Percentiles rank a stretch among this genome's conserved stretches.
Conservation (phyloP, 805 yeast species). For the Lipomyces oligophaga region DNA sequence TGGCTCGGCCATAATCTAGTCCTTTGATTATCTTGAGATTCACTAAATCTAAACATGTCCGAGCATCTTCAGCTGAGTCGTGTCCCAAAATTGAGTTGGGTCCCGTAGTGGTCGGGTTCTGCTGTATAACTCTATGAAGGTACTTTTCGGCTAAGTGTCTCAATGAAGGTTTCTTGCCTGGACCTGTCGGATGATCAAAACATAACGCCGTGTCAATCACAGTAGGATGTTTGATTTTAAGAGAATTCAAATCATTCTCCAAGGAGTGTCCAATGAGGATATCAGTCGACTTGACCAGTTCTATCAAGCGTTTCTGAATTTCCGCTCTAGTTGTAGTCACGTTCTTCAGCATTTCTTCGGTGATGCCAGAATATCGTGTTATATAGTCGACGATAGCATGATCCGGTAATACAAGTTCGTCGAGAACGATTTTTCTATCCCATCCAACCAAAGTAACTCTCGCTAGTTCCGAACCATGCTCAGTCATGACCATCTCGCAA, state of each 20-base stretch:
- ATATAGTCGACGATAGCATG: conserved; percentile 73
- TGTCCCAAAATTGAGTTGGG: no score
- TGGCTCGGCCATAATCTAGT: conserved; percentile 53
- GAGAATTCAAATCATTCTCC: conserved; percentile 71
- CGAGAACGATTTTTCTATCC: conserved; percentile 51
- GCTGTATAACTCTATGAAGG: conserved; percentile 60
- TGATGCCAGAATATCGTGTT: conserved; percentile 83
- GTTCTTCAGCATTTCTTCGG: conserved; percentile 57
- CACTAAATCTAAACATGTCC: conserved; percentile 71
- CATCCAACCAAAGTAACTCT: conserved; percentile 64
- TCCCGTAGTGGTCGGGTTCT: conserved; percentile 40
- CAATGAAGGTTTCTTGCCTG: conserved; percentile 74
- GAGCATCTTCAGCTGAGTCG: conserved; percentile 81
- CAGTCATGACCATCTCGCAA: conserved; percentile 86
- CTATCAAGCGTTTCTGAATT: conserved; percentile 56
- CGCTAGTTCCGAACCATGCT: conserved; percentile 62
- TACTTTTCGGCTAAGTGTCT: conserved; percentile 61
- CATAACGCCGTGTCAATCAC: conserved; percentile 77
- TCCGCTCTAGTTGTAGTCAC: conserved; percentile 66
- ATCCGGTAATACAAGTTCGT: conserved; percentile 73
- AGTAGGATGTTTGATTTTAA: conserved; percentile 65
- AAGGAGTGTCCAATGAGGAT: conserved; percentile 84
- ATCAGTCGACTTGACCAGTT: conserved; percentile 53
- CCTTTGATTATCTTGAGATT: conserved; percentile 70
- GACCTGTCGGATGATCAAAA: conserved; percentile 74